phyloP scores from a whole-genome alignment of 2,329 filamentous ascomycete genomes.

The Stagonosporopsis rhizophila region DNA sequence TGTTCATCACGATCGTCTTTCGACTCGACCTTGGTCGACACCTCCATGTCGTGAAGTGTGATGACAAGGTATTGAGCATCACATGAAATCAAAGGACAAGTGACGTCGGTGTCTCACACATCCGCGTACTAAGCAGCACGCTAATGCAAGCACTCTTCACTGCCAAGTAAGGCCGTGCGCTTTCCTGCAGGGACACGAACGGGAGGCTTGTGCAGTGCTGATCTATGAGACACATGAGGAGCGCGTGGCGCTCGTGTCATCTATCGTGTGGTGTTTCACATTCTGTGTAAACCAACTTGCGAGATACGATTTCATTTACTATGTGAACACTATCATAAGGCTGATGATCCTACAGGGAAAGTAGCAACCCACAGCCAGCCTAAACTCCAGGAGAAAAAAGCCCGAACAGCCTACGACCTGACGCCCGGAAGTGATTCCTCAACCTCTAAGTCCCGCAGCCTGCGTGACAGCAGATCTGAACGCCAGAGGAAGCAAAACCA shows the following conservation, averaged over 20 bases:
- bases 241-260: slow-evolving; percentile 3
- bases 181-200: slow-evolving; percentile 22
- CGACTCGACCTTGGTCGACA: slow-evolving; percentile 30
- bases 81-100: slow-evolving; percentile 30
- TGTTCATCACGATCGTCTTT: slow-evolving; percentile 29
- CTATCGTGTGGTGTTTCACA: slow-evolving; percentile 1
- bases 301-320: slow-evolving; percentile 19
- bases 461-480: slow-evolving; percentile 28
- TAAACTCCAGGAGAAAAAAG: slow-evolving; percentile 3
- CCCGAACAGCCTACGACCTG: slow-evolving; percentile 14
- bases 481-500: slow-evolving; percentile 33
- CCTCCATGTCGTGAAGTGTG: slow-evolving; percentile 10
- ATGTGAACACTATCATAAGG: slow-evolving; percentile 16
- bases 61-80: slow-evolving; percentile 26
- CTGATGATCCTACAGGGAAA: slow-evolving; percentile 28
- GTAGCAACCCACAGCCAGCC: slow-evolving; percentile 2
- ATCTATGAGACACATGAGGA: slow-evolving; percentile 6
- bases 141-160: slow-evolving; percentile 26
- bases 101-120: slow-evolving; percentile 36
- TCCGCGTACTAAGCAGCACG: slow-evolving; percentile 33
- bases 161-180: slow-evolving; percentile 1
- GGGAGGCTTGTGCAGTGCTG: slow-evolving; percentile 20
- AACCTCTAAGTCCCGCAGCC: slow-evolving; percentile 27
- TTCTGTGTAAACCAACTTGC: not conserved
- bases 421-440: slow-evolving; percentile 24